Percentiles rank a stretch among this genome's conserved stretches.
These are phyloP conservation scores for Basidiobolus meristosporus DNA, from an alignment of 371 early-diverging fungal species.

Conservation along the genomic window DNA sequence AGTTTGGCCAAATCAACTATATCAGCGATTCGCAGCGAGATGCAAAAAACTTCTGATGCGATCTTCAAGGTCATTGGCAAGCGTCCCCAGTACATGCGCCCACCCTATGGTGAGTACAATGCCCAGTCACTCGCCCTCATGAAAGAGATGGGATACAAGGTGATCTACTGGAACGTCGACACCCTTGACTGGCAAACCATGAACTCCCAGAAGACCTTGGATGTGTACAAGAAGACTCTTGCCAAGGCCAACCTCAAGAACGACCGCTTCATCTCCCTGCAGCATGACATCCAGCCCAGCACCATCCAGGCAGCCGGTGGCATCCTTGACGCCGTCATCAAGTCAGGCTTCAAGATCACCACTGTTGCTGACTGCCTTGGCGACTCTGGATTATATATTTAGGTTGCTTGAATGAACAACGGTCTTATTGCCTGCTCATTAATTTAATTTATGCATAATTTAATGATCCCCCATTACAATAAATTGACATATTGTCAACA, in stretches of 20 bases:
- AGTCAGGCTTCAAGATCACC: conserved; percentile 1
- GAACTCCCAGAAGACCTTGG: background rate
- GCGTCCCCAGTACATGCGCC: no score
- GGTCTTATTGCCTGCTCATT: no score
- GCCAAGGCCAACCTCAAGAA: background rate
- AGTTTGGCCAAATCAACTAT: conserved; percentile 13
- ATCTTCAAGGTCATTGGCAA: no score
- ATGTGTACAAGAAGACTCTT: background rate
- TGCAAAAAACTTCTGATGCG: conserved; percentile 9
- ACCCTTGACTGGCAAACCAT: conserved; percentile 6
- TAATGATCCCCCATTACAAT: no score
- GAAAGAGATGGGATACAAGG: conserved; percentile 1
- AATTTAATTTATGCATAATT: no score
- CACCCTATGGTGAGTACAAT: conserved; percentile 4
- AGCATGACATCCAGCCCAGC: background rate
- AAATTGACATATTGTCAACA: no score
- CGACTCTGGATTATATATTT: no score
- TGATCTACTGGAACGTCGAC: conserved; percentile 7
- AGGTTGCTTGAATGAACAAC: no score
- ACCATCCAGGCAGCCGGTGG: background rate
- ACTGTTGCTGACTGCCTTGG: conserved; percentile 4
- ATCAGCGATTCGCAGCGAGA: conserved; percentile 10
- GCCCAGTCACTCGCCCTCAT: background rate
- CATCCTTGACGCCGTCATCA: background rate
- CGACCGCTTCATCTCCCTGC: background rate